These are phyloP conservation scores for Colletotrichum sp. DNA, from an alignment of 2,329 filamentous ascomycete species.

Conservation along the genomic window DNA sequence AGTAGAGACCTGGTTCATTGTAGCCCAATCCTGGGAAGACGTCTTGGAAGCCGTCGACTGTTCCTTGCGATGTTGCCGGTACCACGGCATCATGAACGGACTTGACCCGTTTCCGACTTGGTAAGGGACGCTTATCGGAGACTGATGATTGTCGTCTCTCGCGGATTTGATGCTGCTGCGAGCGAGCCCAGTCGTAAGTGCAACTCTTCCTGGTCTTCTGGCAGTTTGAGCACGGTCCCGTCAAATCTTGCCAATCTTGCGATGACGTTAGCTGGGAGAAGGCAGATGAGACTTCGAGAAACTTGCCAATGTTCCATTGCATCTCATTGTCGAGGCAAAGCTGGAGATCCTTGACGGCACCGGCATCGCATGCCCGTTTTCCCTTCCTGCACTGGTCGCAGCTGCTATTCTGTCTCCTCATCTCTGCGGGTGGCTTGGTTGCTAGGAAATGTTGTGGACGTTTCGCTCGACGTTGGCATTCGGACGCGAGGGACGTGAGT, in stretches of 20 bases:
- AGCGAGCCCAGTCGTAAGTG: slow-evolving; percentile 30
- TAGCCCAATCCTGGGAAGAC: neutral
- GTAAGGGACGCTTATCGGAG: neutral
- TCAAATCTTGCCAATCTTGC: slow-evolving; percentile 1
- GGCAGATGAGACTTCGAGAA: neutral
- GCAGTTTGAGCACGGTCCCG: slow-evolving; percentile 31
- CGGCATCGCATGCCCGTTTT: slow-evolving; percentile 27
- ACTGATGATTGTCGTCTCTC: neutral
- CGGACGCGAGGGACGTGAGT: neutral
- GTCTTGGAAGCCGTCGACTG: neutral
- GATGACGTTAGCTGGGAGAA: neutral
- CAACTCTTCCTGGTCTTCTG: slow-evolving; percentile 33
- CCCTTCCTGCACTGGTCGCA: slow-evolving; percentile 30
- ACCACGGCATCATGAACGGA: neutral
- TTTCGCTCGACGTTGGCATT: neutral
- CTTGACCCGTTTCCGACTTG: slow-evolving; percentile 2
- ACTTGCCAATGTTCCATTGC: slow-evolving; percentile 9
- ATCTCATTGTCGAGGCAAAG: neutral
- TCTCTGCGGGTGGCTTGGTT: neutral
- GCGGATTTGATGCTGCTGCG: slow-evolving; percentile 12
- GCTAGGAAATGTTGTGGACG: neutral
- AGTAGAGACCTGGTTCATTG: neutral
- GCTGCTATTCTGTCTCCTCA: slow-evolving; percentile 25
- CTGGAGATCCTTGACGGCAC: slow-evolving; percentile 3
- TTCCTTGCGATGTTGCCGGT: neutral